A percentile compares a stretch with the other conserved stretches of the same genome.
These are phyloP conservation scores for Backusella mclennaniae DNA, from an alignment of 192 early-diverging fungal genomes.

Conservation along the genomic window DNA sequence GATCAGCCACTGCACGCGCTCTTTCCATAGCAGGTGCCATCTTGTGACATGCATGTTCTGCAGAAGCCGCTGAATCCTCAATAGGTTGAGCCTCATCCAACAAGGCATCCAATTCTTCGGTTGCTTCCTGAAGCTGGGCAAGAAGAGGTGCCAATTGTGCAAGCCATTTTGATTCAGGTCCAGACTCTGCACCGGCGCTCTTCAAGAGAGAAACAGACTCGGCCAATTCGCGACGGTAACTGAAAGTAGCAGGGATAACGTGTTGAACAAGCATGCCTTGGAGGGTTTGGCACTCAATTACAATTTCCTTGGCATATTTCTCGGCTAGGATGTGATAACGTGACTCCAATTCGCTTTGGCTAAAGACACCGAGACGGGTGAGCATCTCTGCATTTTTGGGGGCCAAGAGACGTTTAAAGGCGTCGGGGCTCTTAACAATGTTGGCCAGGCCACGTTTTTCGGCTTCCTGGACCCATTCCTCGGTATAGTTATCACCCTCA, in stretches of 20 bases:
- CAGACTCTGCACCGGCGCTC: conserved; percentile 46
- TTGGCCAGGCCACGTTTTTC: conserved; percentile 94
- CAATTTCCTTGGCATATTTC: conserved; percentile 96
- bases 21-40: conserved; percentile 73
- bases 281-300: conserved; percentile 92
- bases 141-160: conserved; percentile 64
- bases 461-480: conserved; percentile 91
- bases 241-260: conserved; percentile 85
- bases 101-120: conserved; percentile 53
- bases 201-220: conserved; percentile 79
- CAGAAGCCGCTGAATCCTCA: conserved; percentile 61
- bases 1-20: conserved; percentile 67
- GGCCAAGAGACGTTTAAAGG: conserved; percentile 80
- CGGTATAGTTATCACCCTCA: conserved; percentile 98
- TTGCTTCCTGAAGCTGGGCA: conserved; percentile 50
- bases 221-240: conserved; percentile 87
- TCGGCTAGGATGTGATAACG: conserved; percentile 96
- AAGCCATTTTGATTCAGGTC: conserved; percentile 74
- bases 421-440: conserved; percentile 88
- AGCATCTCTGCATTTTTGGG: conserved; percentile 74
- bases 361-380: conserved; percentile 80
- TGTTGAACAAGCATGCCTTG: conserved; percentile 76
- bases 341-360: conserved; percentile 82
- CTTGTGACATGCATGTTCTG: conserved; percentile 55
- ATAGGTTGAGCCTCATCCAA: conserved; percentile 59